phyloP scores from a whole-genome alignment of 345 rosid genomes.

The Syzygium jambos region DNA sequence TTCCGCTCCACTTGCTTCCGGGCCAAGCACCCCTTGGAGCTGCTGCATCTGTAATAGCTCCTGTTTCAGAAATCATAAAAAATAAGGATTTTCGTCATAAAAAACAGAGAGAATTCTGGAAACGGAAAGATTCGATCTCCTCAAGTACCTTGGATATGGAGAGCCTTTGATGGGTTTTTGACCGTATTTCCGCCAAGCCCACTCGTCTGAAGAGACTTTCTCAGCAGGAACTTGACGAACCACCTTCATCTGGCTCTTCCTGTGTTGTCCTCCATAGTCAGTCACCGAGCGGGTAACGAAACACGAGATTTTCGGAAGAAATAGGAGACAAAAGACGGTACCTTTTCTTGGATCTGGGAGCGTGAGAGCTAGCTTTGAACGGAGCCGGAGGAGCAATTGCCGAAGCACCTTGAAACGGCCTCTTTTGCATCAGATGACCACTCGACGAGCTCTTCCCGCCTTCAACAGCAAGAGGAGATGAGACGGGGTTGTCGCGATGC shows the following conservation, averaged over 20 bases:
- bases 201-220: constrained; percentile 68
- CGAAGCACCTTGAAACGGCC: background rate
- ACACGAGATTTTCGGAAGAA: background rate
- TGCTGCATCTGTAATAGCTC: constrained; percentile 89
- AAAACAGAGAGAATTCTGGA: background rate
- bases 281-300: background rate
- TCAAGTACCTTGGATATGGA: constrained; percentile 69
- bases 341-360: constrained; percentile 1
- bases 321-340: background rate
- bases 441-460: background rate
- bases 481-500: constrained; percentile 17
- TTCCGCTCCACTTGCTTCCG: constrained; percentile 92
- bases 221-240: constrained; percentile 81
- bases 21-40: constrained; percentile 87
- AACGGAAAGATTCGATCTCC: background rate
- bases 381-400: background rate
- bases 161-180: constrained; percentile 98
- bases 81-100: background rate
- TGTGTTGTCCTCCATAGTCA: constrained; percentile 6
- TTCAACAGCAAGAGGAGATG: constrained; percentile 20
- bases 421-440: background rate
- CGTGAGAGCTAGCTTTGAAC: background rate
- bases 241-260: constrained; percentile 75
- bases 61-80: constrained; percentile 22
- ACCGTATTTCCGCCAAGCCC: constrained; percentile 99